Evolutionary conservation across 2,329 filamentous ascomycete species (phyloP).

Genomic region (Pseudogymnoascus sp.): DNA sequence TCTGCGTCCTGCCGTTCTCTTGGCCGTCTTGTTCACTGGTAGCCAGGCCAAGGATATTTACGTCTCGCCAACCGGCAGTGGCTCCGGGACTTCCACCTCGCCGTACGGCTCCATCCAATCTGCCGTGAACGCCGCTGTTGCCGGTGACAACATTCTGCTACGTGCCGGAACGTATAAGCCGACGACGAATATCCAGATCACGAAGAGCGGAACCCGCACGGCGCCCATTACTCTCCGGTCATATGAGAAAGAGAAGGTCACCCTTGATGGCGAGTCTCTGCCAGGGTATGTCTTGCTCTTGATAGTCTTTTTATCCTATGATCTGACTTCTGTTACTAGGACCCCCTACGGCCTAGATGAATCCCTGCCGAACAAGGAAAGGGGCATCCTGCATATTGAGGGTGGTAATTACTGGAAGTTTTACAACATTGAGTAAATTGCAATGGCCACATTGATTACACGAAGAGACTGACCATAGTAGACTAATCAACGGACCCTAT

Average conservation of each 20-base stretch:
- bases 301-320: not conserved
- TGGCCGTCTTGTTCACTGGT: conserved; percentile 19
- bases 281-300: conserved; percentile 15
- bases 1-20: not conserved
- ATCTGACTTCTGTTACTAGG: conserved; percentile 16
- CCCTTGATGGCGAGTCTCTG: conserved; percentile 40
- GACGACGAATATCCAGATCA: conserved; percentile 42
- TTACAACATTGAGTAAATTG: conserved; percentile 30
- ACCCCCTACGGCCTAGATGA: conserved; percentile 38
- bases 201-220: conserved; percentile 35
- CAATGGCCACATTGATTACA: not conserved
- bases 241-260: conserved; percentile 38
- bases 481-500: conserved; percentile 33
- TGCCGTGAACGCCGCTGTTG: conserved; percentile 39
- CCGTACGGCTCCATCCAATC: conserved; percentile 42
- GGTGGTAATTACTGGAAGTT: conserved; percentile 41
- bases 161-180: conserved; percentile 40
- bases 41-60: conserved; percentile 28
- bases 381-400: conserved; percentile 43
- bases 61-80: conserved; percentile 39
- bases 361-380: conserved; percentile 34
- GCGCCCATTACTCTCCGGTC: conserved; percentile 37
- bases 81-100: conserved; percentile 33
- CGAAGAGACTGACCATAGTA: not conserved
- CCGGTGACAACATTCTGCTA: conserved; percentile 41